Evolutionary conservation across 2,329 filamentous ascomycete genomes (phyloP), one percentile per base, ranked within the genome.

Genomic region (Epichloe uncinata): DNA sequence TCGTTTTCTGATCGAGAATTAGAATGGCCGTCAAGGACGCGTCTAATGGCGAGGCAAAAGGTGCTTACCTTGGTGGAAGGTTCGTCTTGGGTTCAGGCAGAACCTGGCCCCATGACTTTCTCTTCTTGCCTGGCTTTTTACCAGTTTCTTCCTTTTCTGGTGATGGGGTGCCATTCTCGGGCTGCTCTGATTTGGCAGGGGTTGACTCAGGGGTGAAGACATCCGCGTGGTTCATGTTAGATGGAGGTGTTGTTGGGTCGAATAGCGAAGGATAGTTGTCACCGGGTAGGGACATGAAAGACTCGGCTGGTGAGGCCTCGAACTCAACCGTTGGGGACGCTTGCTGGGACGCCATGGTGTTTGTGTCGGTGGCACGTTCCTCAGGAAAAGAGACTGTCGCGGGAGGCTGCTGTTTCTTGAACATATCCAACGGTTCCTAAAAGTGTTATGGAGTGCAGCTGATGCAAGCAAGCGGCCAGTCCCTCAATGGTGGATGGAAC

Each of bases 21-120:
- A 33, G 18, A 2, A 44, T 30, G 2, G n/a, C 12, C 22, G 40
- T 35, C 20, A 30, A 7, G 6, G 16, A 42, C 22, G n/a, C 11
- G 5, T 33, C 41, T 18, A 36, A 8, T n/a, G 3, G 13, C 1
- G 7, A 1, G 16, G 3, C 20, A 18, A 16, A 30, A 7, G 8
- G 12, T 45, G n/a, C 72, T 62, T 79, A 87, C 84, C 90, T 84
- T 38, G 91, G 91, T 53, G 91, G 91, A 7, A 97, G 81, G 63
- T 91, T 94, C 34, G 93, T 97, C 78, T 96, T 97, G 42, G 93
- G 93, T 63, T 94, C 87, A 16, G 93, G 93, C 40, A 97, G 81
- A 66, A 95, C 87, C 69, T 98, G 93, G 46, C 93, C 93, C 93
- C 93, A 98, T 45, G 93, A 97, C 73, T 97, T 98, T 61, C 93